A percentile compares a stretch with the other conserved stretches of the same genome.
phyloP scores from a whole-genome alignment of 1,284 basidiomycete genomes.

The Cryptococcus sp. region DNA sequence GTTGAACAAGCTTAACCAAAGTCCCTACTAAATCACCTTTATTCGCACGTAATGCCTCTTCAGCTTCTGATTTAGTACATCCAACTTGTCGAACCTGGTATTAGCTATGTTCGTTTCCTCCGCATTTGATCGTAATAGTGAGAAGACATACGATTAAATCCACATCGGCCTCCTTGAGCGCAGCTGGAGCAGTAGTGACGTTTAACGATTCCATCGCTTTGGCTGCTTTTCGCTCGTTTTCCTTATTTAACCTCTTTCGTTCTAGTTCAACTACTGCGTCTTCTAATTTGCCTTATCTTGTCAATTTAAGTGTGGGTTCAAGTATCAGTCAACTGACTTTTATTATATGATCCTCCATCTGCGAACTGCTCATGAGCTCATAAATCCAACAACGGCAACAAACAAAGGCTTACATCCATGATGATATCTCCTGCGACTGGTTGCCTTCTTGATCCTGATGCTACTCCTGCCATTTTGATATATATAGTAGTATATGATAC shows the following conservation, averaged over 20 bases:
- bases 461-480: constrained; percentile 2
- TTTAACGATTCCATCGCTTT: constrained; percentile 39
- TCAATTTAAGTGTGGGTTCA: not conserved
- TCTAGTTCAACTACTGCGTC: constrained; percentile 37
- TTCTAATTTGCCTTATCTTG: constrained; percentile 36
- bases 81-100: constrained; percentile 34
- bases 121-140: not conserved
- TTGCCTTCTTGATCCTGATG: constrained; percentile 30
- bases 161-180: constrained; percentile 32
- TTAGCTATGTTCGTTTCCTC: not conserved
- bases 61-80: constrained; percentile 27
- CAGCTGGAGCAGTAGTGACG: constrained; percentile 9
- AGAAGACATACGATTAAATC: constrained; percentile 33
- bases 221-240: constrained; percentile 39
- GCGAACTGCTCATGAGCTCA: constrained; percentile 30
- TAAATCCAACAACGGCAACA: not conserved
- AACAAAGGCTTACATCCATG: constrained; percentile 32
- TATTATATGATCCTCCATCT: constrained; percentile 43
- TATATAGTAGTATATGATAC: too few relatives aligned
- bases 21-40: constrained; percentile 39
- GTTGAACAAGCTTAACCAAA: constrained; percentile 31
- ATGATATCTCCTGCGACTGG: constrained; percentile 42
- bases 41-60: constrained; percentile 27
- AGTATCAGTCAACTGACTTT: constrained; percentile 23
- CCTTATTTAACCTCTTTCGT: constrained; percentile 29